Evolutionary conservation across 768 basidiomycete species (phyloP), one percentile per base, ranked within the genome.

Genomic region (Hemileccinum impolitum): DNA sequence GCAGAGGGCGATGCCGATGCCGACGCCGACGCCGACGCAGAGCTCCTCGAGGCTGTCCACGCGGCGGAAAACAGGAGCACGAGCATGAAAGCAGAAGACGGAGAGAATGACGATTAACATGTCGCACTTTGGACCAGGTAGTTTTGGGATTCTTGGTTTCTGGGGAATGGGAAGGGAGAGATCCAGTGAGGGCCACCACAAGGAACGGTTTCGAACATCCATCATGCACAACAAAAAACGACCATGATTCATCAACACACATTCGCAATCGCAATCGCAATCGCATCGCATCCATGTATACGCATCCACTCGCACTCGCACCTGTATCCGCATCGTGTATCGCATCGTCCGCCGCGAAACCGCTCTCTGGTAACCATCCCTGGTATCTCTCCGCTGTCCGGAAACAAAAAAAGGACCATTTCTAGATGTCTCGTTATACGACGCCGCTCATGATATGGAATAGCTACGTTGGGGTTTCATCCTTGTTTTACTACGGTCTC

Each of bases 1-100:
- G 71, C 63, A 2, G 75, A 76, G 12, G 70, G 52, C 9, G 74
- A 75, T 28, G 67, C 65, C 0, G 67, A 56, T 10, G 68, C 64
- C 3, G 66, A 55, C 6, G 67, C 59, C 4, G 70, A 62, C 17
- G 69, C 75, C 0, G 77, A 79, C 12, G 69, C 67, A 39, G 77
- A 79, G 21, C 59, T 79, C 21, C 59, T 78, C n/a, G 77, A 77
- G 52, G 77, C 77, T 31, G 77, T 76, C 0, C 75, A 75, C 50
- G 77, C 76, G 6, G 71, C 77, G 6, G 77, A 76, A 57, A 73
- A 72, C 17, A 67, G 75, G 42, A 71, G 68, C 43, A 63, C 62
- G 40, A 62, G 68, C 3, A 10, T 64, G 49, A 67, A 69, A 18
- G 57, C 60, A 17, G 60, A 64, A 13, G 65, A 66, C 17, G 56